Evolutionary conservation across 345 rosid species (phyloP).

Genomic region (Citrus cavaleriei): DNA sequence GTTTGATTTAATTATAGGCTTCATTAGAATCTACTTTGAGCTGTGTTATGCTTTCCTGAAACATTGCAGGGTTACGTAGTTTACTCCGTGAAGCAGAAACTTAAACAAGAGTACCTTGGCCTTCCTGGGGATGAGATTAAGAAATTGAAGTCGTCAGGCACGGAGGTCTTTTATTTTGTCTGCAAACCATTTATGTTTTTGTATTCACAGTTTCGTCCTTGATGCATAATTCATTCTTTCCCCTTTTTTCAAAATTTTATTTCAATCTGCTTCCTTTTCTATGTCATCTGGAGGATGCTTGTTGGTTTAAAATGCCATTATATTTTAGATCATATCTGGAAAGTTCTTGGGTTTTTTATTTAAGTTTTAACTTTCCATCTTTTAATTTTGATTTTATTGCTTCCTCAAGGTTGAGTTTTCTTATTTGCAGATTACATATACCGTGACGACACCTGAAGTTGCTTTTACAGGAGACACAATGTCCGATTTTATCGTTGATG

Average conservation of each 20-base stretch:
- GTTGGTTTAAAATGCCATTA: not conserved
- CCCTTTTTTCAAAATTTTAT: no score
- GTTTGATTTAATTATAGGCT: not conserved
- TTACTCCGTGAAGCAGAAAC: slow-evolving; percentile 69
- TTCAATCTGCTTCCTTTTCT: not conserved
- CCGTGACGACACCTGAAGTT: slow-evolving; percentile 63
- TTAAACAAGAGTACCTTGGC: slow-evolving; percentile 73
- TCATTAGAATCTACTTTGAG: not conserved
- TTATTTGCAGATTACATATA: slow-evolving; percentile 67
- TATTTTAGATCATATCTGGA: not conserved
- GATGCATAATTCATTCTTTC: no score
- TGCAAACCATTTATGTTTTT: not conserved
- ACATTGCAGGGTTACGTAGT: slow-evolving; percentile 78
- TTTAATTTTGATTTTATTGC: not conserved
- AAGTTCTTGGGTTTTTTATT: not conserved
- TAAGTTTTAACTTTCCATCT: not conserved
- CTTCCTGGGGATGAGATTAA: slow-evolving; percentile 67
- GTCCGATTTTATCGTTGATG: slow-evolving; percentile 69
- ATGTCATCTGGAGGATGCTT: not conserved
- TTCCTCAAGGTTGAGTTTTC: slow-evolving; percentile 15
- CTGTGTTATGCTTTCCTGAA: not conserved
- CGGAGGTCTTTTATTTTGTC: slow-evolving; percentile 51
- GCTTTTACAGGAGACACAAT: slow-evolving; percentile 97
- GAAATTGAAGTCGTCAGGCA: slow-evolving; percentile 75
- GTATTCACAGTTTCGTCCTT: not conserved